Evolutionary conservation across 352 stramenopile genomes (phyloP).

Genomic region (Globisporangium echinulatum): DNA sequence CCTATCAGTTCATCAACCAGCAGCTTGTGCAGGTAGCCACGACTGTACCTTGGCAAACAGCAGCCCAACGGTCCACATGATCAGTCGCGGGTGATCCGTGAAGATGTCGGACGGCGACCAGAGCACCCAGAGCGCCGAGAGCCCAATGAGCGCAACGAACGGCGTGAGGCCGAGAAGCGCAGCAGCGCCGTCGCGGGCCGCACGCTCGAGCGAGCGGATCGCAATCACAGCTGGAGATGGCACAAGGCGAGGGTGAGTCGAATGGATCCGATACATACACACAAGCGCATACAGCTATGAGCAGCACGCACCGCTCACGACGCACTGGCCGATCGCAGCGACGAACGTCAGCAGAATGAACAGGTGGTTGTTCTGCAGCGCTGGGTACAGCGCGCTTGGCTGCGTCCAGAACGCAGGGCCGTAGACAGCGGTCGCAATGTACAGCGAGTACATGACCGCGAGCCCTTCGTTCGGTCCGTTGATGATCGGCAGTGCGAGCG

Average conservation of each 20-base stretch:
- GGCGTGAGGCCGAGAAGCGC: slow-evolving; percentile 59
- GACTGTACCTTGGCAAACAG: slow-evolving; percentile 69
- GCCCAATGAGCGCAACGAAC: slow-evolving; percentile 55
- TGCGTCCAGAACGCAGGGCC: slow-evolving; percentile 65
- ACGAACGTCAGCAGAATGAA: slow-evolving; percentile 75
- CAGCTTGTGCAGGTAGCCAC: not conserved
- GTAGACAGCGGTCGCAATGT: slow-evolving; percentile 56
- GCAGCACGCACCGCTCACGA: slow-evolving; percentile 51
- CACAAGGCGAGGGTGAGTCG: not conserved
- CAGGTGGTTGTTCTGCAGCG: slow-evolving; percentile 72
- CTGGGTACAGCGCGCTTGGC: slow-evolving; percentile 47
- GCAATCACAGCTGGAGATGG: slow-evolving; percentile 40
- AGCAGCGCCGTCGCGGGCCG: slow-evolving; percentile 48
- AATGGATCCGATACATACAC: not conserved
- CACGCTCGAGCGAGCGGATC: slow-evolving; percentile 57
- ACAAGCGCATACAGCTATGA: not conserved
- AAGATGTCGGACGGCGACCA: slow-evolving; percentile 83
- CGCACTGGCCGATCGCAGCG: slow-evolving; percentile 53
- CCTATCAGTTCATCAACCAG: not conserved
- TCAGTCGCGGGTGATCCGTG: slow-evolving; percentile 68
- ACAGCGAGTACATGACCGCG: slow-evolving; percentile 84
- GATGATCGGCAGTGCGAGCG: slow-evolving; percentile 90
- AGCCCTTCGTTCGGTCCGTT: slow-evolving; percentile 97
- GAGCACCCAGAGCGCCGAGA: slow-evolving; percentile 70
- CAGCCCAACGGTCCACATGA: slow-evolving; percentile 81